A percentile compares a stretch with the other conserved stretches of the same genome.
These are phyloP conservation scores for Flaveria ramosissima DNA, from an alignment of 129 eudicot genomes.

Conservation along the genomic window DNA sequence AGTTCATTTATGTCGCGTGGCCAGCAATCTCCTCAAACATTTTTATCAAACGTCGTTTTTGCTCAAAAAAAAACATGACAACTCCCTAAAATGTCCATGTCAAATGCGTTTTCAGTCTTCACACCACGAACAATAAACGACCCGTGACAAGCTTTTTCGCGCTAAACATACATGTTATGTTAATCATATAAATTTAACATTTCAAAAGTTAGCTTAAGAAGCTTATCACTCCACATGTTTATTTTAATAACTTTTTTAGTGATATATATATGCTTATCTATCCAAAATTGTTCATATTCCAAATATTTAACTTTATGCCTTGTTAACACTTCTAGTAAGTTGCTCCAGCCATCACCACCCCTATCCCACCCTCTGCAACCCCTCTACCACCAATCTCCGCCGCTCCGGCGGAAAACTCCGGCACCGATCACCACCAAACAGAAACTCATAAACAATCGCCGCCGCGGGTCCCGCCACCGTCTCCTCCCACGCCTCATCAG, in stretches of 20 bases:
- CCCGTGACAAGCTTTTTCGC: too few species aligned
- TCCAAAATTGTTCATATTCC: constrained; percentile 4
- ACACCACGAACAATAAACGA: too few species aligned
- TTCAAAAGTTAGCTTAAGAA: too few species aligned
- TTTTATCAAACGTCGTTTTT: too few species aligned
- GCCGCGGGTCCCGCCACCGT: constrained; percentile 49
- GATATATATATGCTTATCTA: constrained; percentile 18
- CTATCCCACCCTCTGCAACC: constrained; percentile 18
- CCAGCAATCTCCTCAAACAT: too few species aligned
- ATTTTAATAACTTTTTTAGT: neutral
- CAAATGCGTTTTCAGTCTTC: too few species aligned
- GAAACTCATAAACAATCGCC: constrained; percentile 46
- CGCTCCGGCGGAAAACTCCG: constrained; percentile 15
- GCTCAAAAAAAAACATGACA: too few species aligned
- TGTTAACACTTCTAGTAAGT: constrained; percentile 16
- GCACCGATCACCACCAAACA: constrained; percentile 19
- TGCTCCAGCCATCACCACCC: constrained; percentile 43
- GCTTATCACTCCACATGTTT: too few species aligned
- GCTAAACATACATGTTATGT: too few species aligned
- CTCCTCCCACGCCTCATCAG: constrained; percentile 56
- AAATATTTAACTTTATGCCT: neutral
- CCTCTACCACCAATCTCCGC: constrained; percentile 16
- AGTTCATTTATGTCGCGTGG: too few species aligned
- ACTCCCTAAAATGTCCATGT: too few species aligned
- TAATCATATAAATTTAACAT: too few species aligned